Percentiles rank a stretch among this genome's conserved stretches.
Conservation (phyloP, 2,329 filamentous ascomycete species). For the Epicoccum sorghinum region DNA sequence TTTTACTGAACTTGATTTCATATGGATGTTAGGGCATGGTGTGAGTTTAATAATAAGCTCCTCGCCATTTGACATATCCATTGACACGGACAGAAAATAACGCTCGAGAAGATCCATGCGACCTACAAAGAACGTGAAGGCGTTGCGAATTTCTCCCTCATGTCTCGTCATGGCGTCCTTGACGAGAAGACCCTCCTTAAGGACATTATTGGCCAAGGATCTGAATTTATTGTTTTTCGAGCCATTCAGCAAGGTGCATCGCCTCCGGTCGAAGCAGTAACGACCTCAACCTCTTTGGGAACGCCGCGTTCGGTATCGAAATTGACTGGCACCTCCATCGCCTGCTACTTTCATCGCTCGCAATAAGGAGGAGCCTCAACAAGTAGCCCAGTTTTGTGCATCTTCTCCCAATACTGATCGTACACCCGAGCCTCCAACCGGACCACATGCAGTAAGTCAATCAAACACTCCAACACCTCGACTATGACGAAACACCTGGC, state of each 20-base stretch:
- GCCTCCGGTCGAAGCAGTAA: background rate
- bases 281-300: too few species aligned
- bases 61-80: background rate
- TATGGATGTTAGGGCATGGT: conserved; percentile 46
- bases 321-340: too few species aligned
- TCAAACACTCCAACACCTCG: too few species aligned
- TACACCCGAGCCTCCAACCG: too few species aligned
- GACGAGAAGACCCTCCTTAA: background rate
- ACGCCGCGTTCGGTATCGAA: background rate
- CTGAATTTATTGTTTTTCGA: conserved; percentile 1
- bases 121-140: conserved; percentile 20
- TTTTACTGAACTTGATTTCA: conserved; percentile 33
- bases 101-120: conserved; percentile 24
- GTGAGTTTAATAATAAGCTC: conserved; percentile 25
- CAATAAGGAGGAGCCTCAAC: too few species aligned
- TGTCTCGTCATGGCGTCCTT: conserved; percentile 16
- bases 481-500: too few species aligned
- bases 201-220: background rate
- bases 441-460: too few species aligned
- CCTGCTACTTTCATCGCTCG: too few species aligned
- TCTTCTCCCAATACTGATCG: too few species aligned
- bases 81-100: conserved; percentile 25
- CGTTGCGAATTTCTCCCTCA: conserved; percentile 24
- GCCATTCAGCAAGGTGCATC: background rate
- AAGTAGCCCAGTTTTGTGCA: too few species aligned